A percentile compares a stretch with the other conserved stretches of the same genome.
These are phyloP conservation scores for Brassica juncea DNA, from an alignment of 345 rosid genomes.

Conservation along the genomic window DNA sequence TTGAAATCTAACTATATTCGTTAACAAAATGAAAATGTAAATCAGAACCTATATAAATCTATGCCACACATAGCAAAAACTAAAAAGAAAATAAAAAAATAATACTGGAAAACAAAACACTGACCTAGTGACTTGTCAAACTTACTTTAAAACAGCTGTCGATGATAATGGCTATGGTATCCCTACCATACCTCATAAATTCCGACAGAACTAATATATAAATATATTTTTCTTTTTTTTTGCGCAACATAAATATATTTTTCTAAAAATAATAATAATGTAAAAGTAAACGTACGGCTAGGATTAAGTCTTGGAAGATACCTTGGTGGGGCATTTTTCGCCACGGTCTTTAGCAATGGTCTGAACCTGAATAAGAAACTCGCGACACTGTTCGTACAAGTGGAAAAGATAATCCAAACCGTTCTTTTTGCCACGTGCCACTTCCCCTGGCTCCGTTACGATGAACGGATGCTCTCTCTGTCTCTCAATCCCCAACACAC, in stretches of 20 bases:
- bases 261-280: neutral
- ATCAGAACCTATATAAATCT: slow-evolving; percentile 23
- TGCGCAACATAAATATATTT: neutral
- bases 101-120: neutral
- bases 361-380: slow-evolving; percentile 88
- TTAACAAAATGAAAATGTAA: neutral
- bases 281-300: slow-evolving; percentile 3
- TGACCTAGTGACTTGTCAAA: slow-evolving; percentile 45
- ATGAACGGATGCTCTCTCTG: slow-evolving; percentile 98
- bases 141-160: slow-evolving; percentile 49
- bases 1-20: slow-evolving; percentile 29
- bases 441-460: slow-evolving; percentile 98
- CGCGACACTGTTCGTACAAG: slow-evolving; percentile 95
- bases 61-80: slow-evolving; percentile 24
- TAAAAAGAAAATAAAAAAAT: neutral
- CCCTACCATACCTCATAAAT: slow-evolving; percentile 35
- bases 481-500: slow-evolving; percentile 57
- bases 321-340: slow-evolving; percentile 98
- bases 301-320: slow-evolving; percentile 34
- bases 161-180: slow-evolving; percentile 13
- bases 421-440: slow-evolving; percentile 99
- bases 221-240: neutral
- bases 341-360: slow-evolving; percentile 91
- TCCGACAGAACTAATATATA: slow-evolving; percentile 18
- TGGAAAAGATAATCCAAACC: slow-evolving; percentile 98